Conservation (phyloP, 345 rosid species). For the Microcos paniculata region DNA sequence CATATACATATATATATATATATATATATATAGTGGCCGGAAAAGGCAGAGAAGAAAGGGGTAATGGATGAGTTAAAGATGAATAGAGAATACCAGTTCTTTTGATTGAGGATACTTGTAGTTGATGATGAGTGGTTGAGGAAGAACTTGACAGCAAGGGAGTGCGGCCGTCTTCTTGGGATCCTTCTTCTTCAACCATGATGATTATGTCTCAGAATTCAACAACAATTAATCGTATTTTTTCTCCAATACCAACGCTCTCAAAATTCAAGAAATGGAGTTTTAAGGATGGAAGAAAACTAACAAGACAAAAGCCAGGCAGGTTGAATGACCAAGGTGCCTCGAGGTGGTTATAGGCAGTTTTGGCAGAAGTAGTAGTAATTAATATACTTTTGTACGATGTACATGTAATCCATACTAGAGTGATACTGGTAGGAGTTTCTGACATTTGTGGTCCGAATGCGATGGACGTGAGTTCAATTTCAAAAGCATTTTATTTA, state of each 20-base stretch:
- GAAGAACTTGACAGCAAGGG: slow-evolving; percentile 26
- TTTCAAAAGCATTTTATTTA: no score
- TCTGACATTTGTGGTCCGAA: no score
- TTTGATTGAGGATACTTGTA: slow-evolving; percentile 20
- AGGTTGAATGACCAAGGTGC: no score
- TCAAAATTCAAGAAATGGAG: no score
- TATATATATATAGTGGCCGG: no score
- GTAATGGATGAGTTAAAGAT: background rate
- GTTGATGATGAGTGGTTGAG: background rate
- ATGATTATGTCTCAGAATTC: background rate
- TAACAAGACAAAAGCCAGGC: no score
- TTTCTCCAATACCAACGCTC: background rate
- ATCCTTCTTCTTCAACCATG: slow-evolving; percentile 17
- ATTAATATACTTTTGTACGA: no score
- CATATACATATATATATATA: no score
- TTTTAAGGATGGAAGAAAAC: background rate
- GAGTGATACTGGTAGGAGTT: no score
- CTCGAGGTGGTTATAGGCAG: background rate
- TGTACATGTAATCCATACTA: background rate
- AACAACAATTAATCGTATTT: background rate
- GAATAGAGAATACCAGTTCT: slow-evolving; percentile 37
- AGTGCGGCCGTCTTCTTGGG: slow-evolving; percentile 11
- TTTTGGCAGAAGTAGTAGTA: background rate
- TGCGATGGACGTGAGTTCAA: no score
- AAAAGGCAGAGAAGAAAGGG: background rate